These are phyloP conservation scores for Lentinus tigrinus DNA, from an alignment of 768 basidiomycete species.

Conservation along the genomic window DNA sequence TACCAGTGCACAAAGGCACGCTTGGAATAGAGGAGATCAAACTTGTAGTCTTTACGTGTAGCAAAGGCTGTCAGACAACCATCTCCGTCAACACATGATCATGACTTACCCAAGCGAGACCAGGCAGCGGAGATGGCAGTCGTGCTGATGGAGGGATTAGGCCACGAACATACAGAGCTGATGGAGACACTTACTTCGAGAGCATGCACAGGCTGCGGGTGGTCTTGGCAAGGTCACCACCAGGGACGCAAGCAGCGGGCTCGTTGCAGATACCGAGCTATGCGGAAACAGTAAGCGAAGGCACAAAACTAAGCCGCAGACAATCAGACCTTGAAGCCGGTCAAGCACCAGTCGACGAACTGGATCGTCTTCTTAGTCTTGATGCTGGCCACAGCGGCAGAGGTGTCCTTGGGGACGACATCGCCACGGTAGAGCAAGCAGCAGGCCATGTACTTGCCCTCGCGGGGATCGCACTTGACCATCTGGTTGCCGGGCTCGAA, in stretches of 20 bases:
- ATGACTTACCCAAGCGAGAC: conserved; percentile 69
- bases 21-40: conserved; percentile 97
- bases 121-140: conserved; percentile 94
- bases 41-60: conserved; percentile 90
- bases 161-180: too few species aligned
- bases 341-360: conserved; percentile 98
- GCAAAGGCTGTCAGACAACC: background rate
- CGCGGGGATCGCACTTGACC: conserved; percentile 94
- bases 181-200: conserved; percentile 61
- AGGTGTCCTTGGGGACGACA: conserved; percentile 95
- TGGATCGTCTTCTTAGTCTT: conserved; percentile 98
- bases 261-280: conserved; percentile 97
- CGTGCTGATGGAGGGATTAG: conserved; percentile 51
- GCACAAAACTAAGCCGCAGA: background rate
- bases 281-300: conserved; percentile 28
- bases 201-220: conserved; percentile 97
- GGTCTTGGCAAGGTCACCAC: conserved; percentile 93
- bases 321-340: conserved; percentile 79
- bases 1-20: conserved; percentile 94
- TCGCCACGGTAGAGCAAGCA: conserved; percentile 93
- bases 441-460: conserved; percentile 99
- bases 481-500: conserved; percentile 97
- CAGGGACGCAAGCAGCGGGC: conserved; percentile 86
- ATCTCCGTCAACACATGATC: background rate
- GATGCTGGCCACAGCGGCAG: conserved; percentile 88